These are phyloP conservation scores for Coemansia sp. DNA, from an alignment of 192 early-diverging fungal genomes.

Conservation along the genomic window DNA sequence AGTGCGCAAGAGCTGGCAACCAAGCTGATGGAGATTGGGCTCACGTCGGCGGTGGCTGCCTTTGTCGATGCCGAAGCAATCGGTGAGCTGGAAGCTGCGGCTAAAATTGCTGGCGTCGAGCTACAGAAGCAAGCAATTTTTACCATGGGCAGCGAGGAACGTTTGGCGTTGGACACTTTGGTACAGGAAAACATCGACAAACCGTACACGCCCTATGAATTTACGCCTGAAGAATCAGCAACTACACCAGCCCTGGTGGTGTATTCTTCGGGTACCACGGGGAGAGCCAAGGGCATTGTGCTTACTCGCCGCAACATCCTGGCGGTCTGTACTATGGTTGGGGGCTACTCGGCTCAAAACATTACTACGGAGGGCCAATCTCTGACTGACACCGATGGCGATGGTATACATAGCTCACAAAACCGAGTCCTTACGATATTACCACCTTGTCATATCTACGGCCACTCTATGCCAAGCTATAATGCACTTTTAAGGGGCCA, in stretches of 20 bases:
- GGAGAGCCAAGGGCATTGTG: constrained; percentile 36
- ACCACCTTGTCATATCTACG: constrained; percentile 30
- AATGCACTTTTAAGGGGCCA: constrained; percentile 26
- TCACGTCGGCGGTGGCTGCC: constrained; percentile 3
- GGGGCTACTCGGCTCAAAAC: constrained; percentile 14
- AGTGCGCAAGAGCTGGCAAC: background rate
- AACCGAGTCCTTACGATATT: constrained; percentile 18
- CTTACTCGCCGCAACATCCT: constrained; percentile 48
- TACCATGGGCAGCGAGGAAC: background rate
- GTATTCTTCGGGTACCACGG: constrained; percentile 49
- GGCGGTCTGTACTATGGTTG: constrained; percentile 10
- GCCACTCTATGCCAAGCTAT: constrained; percentile 41
- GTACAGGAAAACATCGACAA: background rate
- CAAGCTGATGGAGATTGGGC: constrained; percentile 8
- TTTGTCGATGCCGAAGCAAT: constrained; percentile 16
- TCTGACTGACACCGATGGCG: background rate
- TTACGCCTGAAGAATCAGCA: constrained; percentile 3
- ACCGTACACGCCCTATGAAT: background rate
- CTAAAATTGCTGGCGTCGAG: background rate
- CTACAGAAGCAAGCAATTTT: constrained; percentile 9
- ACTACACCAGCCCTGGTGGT: constrained; percentile 26
- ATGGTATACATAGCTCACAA: background rate
- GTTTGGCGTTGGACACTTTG: background rate
- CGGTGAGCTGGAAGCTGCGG: background rate
- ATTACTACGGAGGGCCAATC: too few relatives aligned